Percentiles rank a stretch among this genome's conserved stretches.
These are phyloP conservation scores for Botrytis sinoallii DNA, from an alignment of 2,329 filamentous ascomycete genomes.

Conservation along the genomic window DNA sequence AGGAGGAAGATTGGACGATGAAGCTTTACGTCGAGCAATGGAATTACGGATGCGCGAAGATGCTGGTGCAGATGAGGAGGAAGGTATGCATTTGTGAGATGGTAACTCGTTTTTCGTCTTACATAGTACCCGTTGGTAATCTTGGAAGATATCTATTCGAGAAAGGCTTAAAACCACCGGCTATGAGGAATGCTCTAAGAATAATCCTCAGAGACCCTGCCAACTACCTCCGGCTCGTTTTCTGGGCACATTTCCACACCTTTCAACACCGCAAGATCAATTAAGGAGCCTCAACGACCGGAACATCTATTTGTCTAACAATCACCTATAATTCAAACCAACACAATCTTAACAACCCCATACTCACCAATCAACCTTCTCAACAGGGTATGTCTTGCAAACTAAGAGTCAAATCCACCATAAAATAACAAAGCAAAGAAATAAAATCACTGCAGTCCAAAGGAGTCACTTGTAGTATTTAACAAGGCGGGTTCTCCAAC, in stretches of 20 bases:
- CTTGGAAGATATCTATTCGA: background rate
- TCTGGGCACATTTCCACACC: background rate
- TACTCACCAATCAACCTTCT: background rate
- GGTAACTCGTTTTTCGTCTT: background rate
- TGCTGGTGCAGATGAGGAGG: conserved; percentile 48
- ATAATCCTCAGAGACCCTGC: background rate
- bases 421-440: background rate
- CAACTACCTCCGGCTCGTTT: background rate
- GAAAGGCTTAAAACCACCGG: background rate
- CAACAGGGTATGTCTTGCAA: background rate
- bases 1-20: conserved; percentile 54
- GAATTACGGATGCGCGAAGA: conserved; percentile 52
- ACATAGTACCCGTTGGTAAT: too few species aligned
- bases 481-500: background rate
- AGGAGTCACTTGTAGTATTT: background rate
- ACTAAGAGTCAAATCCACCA: background rate
- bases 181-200: background rate
- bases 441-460: background rate
- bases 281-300: background rate
- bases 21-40: conserved; percentile 55
- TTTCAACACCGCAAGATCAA: background rate
- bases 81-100: conserved; percentile 59
- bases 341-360: background rate
- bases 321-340: background rate
- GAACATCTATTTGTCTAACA: background rate